Evolutionary conservation across 257 asterid genomes (phyloP), one percentile per base, ranked within the genome.

Genomic region (Phtheirospermum japonicum): DNA sequence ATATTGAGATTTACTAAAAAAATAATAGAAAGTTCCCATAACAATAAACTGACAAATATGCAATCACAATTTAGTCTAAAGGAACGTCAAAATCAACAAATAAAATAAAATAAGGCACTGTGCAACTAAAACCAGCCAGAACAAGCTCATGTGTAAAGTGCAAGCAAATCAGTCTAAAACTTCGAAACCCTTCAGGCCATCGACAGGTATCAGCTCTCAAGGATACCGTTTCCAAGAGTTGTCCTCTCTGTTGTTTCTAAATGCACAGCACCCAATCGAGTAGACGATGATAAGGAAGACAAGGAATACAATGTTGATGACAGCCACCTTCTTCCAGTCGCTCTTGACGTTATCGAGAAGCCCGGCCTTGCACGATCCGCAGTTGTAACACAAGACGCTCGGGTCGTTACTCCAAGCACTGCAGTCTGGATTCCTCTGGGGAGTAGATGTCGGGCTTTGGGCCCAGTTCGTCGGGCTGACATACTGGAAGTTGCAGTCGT

Each of bases 321-420:
- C 69, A 5, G 99, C 95, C 69, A 82, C 87, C 76, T 49, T 89
- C 70, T 77, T 92, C 99, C 96, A 89, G 61, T 81, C 82, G 9
- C 80, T 80, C 91, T 86, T 92, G 58, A 88, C 37, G 78, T 86
- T 89, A 67, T 86, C 99, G 60, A 92, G 82, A 37, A 92, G 74
- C 53, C 99, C 99, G 0, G 97, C 99, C 73, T 85, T 89, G 85
- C 99, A 92, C 0, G 99, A 77, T 36, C 80, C 43, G 73, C 99
- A 92, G 64, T 34, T 40, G 65, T 85, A 92, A 89, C 99, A 92
- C 66, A 92, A 49, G 0, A 2, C 2, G 0, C 18, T 79, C 0
- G 73, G 84, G 0, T 86, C 87, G 33, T 82, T 92, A 62, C 61
- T 77, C 99, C 99, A 92, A 0, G 7, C 8, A 0, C 0, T 0